Evolutionary conservation across 2,329 filamentous ascomycete genomes (phyloP), one percentile per base, ranked within the genome.

Genomic region (Nothomitra cinnamomea): DNA sequence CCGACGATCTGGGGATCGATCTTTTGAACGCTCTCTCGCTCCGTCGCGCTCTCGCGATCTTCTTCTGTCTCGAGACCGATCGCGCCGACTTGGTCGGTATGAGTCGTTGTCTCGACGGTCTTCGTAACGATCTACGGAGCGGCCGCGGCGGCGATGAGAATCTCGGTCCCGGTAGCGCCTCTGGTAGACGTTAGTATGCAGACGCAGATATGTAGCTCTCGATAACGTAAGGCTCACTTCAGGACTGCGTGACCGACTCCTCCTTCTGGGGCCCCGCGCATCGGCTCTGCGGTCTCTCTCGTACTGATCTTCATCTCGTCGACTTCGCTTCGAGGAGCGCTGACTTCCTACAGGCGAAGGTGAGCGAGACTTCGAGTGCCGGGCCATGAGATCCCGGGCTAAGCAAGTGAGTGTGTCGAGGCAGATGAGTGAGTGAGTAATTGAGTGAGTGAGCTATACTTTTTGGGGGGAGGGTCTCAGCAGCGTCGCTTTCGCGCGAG

Each of bases 341-440:
- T 85, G 82, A 76, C 84, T 87, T 80, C 84, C 85, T 88, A 83
- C 81, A 82, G 84, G 84, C 81, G 83, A 87, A 85, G 85, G 86
- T 89, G 85, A 90, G 85, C 85, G 76, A 73, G 73, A 72, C 69
- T 77, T 75, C 72, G 74, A 75, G 68, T 74, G 73, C 68, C 75
- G 74, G 72, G 73, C 74, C 75, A 78, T 78, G 67, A 63, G 71
- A 71, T 69, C 68, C 55, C 54, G 38, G 53, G 54, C 56, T 54
- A 41, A 53, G 38, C n/a, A 22, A 42, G 21, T 56, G 42, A 56
- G 55, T 57, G 56, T 56, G 55, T 45, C 17, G 17, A 19, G 17
- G 41, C 13, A 45, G 41, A 19, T 51, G 51, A 28, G 24, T 28
- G 32, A 32, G 28, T 32, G 28, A 32, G 28, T 32, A 32, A 32